phyloP scores from a whole-genome alignment of 1,284 basidiomycete genomes.

The Ustilago cynodontis region DNA sequence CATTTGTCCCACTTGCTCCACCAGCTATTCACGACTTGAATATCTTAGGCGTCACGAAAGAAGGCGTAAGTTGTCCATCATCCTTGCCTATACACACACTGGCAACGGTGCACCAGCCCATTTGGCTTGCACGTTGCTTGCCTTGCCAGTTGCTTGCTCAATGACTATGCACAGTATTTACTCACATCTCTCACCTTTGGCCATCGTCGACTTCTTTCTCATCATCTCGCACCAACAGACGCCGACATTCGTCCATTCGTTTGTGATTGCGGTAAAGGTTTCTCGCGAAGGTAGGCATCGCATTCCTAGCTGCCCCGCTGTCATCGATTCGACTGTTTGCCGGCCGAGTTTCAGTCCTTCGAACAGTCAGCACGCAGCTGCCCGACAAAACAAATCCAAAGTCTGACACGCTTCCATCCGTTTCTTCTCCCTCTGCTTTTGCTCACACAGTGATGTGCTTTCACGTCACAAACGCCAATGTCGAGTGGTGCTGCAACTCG shows the following conservation, averaged over 20 bases:
- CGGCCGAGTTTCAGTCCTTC: not conserved
- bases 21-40: slow-evolving; percentile 68
- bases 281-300: slow-evolving; percentile 60
- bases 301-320: not conserved
- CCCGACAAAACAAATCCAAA: not conserved
- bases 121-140: not conserved
- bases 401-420: not conserved
- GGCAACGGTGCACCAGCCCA: not conserved
- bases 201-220: not conserved
- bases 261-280: slow-evolving; percentile 68
- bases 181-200: not conserved
- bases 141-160: not conserved
- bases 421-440: not conserved
- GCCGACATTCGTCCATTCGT: slow-evolving; percentile 68
- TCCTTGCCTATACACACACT: not conserved
- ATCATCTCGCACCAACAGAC: slow-evolving; percentile 36
- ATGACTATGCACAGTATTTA: not conserved
- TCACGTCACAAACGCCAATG: slow-evolving; percentile 68
- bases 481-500: slow-evolving; percentile 54
- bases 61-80: slow-evolving; percentile 52
- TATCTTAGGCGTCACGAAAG: slow-evolving; percentile 68
- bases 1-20: slow-evolving; percentile 67
- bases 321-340: too few relatives aligned
- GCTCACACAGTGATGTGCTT: slow-evolving; percentile 66
- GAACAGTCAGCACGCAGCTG: not conserved